These are phyloP conservation scores for Neurospora sp. DNA, from an alignment of 495 filamentous ascomycete species.

Conservation along the genomic window DNA sequence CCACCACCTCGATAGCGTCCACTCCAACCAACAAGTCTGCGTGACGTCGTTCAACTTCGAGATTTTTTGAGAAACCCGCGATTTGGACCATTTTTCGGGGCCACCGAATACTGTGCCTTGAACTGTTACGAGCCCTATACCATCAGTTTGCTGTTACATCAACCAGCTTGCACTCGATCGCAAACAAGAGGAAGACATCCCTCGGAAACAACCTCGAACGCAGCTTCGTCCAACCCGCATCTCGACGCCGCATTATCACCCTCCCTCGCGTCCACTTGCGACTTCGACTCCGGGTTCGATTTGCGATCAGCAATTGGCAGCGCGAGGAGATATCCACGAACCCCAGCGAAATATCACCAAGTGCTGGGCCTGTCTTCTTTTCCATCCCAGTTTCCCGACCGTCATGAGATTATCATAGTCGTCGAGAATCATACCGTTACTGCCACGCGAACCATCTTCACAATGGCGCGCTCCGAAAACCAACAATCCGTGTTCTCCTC, in stretches of 20 bases:
- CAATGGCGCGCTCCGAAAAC: conserved; percentile 31
- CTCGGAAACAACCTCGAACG: neutral
- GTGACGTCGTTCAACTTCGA: neutral
- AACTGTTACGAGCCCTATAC: neutral
- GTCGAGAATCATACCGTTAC: neutral
- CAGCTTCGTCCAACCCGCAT: neutral
- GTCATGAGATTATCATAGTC: conserved; percentile 11
- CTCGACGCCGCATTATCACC: neutral
- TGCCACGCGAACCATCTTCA: conserved; percentile 2
- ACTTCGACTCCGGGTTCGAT: neutral
- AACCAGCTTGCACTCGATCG: neutral
- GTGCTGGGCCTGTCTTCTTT: neutral
- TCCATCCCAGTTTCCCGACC: neutral
- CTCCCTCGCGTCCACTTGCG: neutral
- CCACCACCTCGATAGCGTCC: neutral
- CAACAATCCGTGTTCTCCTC: conserved; percentile 84
- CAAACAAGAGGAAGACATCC: neutral
- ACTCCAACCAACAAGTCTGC: neutral
- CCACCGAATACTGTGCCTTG: neutral
- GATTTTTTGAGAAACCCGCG: neutral
- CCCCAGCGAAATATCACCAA: neutral
- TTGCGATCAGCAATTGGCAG: neutral
- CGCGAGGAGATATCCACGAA: neutral
- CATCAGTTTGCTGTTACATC: neutral
- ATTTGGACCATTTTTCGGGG: neutral